phyloP scores from a whole-genome alignment of 306 rosid genomes.

The Dalbergia oliveri region DNA sequence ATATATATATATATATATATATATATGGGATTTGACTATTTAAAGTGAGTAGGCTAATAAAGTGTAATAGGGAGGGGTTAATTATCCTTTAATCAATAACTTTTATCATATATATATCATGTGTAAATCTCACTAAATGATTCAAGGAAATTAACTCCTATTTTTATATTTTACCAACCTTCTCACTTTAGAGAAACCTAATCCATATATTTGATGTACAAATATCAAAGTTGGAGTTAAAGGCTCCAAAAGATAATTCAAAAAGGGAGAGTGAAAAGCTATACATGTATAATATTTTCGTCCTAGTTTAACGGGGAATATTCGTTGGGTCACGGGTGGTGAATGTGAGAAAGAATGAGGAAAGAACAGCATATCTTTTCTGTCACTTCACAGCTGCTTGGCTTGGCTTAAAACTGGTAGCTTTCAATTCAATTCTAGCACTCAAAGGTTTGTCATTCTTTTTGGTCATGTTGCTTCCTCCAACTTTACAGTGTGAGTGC shows the following conservation, averaged over 20 bases:
- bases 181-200: too few relatives aligned
- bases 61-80: too few relatives aligned
- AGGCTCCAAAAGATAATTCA: not conserved
- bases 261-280: not conserved
- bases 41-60: too few relatives aligned
- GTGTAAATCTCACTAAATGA: too few relatives aligned
- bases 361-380: not conserved
- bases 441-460: not conserved
- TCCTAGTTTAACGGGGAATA: not conserved
- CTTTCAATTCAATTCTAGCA: constrained; percentile 33
- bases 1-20: too few relatives aligned
- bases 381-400: not conserved
- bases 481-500: not conserved
- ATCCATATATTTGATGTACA: not conserved
- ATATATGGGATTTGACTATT: too few relatives aligned
- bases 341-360: not conserved
- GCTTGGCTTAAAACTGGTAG: not conserved
- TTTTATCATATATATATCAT: too few relatives aligned
- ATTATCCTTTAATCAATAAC: too few relatives aligned
- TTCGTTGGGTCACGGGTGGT: not conserved
- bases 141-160: too few relatives aligned
- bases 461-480: constrained; percentile 1
- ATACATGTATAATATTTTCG: not conserved
- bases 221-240: not conserved
- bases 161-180: too few relatives aligned